Evolutionary conservation across 1,284 basidiomycete genomes (phyloP).

Genomic region (Tilletiopsis washingtonensis): DNA sequence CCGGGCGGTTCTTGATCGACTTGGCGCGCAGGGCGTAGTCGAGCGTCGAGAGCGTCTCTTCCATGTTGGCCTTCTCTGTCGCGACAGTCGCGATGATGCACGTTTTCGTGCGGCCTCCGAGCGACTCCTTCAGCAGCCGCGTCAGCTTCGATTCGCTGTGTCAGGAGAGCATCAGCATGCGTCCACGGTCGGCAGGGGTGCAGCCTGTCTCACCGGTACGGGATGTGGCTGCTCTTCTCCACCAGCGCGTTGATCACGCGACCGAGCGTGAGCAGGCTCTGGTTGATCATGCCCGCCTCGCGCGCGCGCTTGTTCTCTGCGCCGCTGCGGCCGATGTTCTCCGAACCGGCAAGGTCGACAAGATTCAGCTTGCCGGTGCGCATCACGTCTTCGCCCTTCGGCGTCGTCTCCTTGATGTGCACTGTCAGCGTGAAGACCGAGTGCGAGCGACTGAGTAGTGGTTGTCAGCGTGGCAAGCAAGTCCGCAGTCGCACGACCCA

Average conservation of each 20-base stretch:
- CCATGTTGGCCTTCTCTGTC: conserved; percentile 60
- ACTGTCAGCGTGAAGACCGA: conserved; percentile 96
- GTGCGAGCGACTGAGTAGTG: conserved; percentile 80
- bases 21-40: conserved; percentile 96
- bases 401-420: conserved; percentile 74
- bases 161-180: too few species aligned
- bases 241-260: conserved; percentile 95
- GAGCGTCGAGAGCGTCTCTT: conserved; percentile 94
- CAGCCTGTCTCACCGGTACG: too few species aligned
- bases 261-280: conserved; percentile 88
- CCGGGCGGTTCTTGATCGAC: conserved; percentile 90
- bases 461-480: background rate
- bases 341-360: conserved; percentile 92
- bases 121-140: conserved; percentile 91
- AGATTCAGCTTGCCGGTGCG: conserved; percentile 93
- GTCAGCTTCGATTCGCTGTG: conserved; percentile 79
- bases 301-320: conserved; percentile 90
- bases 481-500: conserved; percentile 41
- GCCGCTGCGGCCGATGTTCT: conserved; percentile 92
- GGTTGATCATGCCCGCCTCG: conserved; percentile 99
- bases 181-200: too few species aligned
- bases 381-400: conserved; percentile 71
- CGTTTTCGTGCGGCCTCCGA: conserved; percentile 96
- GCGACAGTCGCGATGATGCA: conserved; percentile 83
- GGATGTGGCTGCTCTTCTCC: conserved; percentile 78